phyloP scores from a whole-genome alignment of 352 stramenopile genomes.

The Peronospora destructor region DNA sequence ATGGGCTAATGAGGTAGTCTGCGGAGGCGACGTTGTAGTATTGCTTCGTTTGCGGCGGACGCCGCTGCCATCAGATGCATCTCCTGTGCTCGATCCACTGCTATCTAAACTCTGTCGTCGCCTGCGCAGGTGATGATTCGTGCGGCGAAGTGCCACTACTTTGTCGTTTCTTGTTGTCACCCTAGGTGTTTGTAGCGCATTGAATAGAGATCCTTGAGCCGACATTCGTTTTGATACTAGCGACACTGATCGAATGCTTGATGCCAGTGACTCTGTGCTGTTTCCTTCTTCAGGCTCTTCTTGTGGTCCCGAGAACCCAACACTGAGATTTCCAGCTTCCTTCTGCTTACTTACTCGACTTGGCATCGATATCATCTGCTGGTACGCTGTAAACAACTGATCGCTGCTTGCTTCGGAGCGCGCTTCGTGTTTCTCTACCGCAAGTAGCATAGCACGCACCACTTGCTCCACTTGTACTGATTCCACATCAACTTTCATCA shows the following conservation, averaged over 20 bases:
- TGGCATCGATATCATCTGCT: slow-evolving; percentile 1
- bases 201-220: slow-evolving; percentile 1
- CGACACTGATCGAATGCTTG: slow-evolving; percentile 43
- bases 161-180: slow-evolving; percentile 7
- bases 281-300: slow-evolving; percentile 26
- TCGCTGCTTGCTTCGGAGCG: not conserved
- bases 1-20: slow-evolving; percentile 7
- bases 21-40: slow-evolving; percentile 27
- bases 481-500: slow-evolving; percentile 2
- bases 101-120: slow-evolving; percentile 45
- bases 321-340: slow-evolving; percentile 4
- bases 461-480: slow-evolving; percentile 23
- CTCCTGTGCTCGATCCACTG: slow-evolving; percentile 58
- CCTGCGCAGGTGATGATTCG: slow-evolving; percentile 33
- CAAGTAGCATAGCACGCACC: slow-evolving; percentile 23
- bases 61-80: slow-evolving; percentile 42
- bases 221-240: slow-evolving; percentile 29
- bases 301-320: slow-evolving; percentile 9
- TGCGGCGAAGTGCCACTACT: slow-evolving; percentile 5
- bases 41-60: slow-evolving; percentile 66
- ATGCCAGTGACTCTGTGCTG: slow-evolving; percentile 44
- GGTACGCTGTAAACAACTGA: slow-evolving; percentile 17
- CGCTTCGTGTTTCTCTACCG: slow-evolving; percentile 25
- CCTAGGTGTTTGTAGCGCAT: slow-evolving; percentile 7
- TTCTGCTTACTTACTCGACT: slow-evolving; percentile 4